A percentile compares a stretch with the other conserved stretches of the same genome.
These are phyloP conservation scores for Podospora pseudoanserina DNA, from an alignment of 495 filamentous ascomycete species.

Conservation along the genomic window DNA sequence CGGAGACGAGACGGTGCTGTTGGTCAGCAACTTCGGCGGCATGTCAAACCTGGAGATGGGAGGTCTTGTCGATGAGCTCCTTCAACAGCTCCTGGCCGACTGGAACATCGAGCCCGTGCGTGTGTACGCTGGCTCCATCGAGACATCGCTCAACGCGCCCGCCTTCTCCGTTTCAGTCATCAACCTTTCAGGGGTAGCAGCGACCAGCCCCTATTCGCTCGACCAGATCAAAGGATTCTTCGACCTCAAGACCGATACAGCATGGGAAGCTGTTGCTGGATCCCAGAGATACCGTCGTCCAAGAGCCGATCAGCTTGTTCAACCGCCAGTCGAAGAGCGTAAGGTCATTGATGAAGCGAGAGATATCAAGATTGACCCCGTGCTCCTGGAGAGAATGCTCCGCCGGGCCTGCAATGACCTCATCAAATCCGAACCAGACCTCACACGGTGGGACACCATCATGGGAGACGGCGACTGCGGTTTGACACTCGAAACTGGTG, in stretches of 20 bases:
- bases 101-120: constrained; percentile 44
- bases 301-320: constrained; percentile 42
- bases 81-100: constrained; percentile 44
- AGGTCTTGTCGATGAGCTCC: constrained; percentile 51
- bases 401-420: constrained; percentile 49
- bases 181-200: constrained; percentile 51
- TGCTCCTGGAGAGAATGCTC: constrained; percentile 47
- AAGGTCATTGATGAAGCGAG: constrained; percentile 34
- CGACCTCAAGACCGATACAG: constrained; percentile 52
- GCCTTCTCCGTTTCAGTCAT: constrained; percentile 59
- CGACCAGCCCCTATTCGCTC: constrained; percentile 39
- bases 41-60: constrained; percentile 60
- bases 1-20: constrained; percentile 52
- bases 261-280: constrained; percentile 46
- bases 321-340: constrained; percentile 32
- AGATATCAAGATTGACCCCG: constrained; percentile 44
- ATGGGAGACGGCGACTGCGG: constrained; percentile 67
- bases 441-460: constrained; percentile 60
- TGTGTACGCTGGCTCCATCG: constrained; percentile 47
- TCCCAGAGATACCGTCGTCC: constrained; percentile 34
- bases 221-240: constrained; percentile 53
- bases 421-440: constrained; percentile 52
- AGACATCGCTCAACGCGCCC: constrained; percentile 60
- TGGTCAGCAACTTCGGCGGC: constrained; percentile 63
- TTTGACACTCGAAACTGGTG: constrained; percentile 53